A percentile compares a stretch with the other conserved stretches of the same genome.
Evolutionary conservation across 257 asterid species (phyloP).

Genomic region (Capsicum rhomboideum): DNA sequence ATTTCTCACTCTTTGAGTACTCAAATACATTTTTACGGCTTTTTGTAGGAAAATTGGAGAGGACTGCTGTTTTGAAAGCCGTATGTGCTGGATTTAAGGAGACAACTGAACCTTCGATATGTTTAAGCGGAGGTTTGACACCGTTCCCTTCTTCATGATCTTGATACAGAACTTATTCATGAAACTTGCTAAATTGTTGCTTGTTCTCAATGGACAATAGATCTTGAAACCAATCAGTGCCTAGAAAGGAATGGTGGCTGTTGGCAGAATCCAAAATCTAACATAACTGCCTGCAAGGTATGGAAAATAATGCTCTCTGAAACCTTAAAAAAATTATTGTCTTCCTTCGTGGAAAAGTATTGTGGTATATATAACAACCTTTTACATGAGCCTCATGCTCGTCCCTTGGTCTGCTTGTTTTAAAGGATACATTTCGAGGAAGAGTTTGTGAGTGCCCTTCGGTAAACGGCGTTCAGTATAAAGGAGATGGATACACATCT

Average conservation of each 20-base stretch:
- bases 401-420: background rate
- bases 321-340: background rate
- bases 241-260: constrained; percentile 81
- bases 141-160: constrained; percentile 3
- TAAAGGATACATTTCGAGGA: constrained; percentile 87
- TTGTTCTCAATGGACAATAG: constrained; percentile 27
- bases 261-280: constrained; percentile 59
- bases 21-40: background rate
- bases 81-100: constrained; percentile 91
- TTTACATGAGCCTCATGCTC: background rate
- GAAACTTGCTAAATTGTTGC: background rate
- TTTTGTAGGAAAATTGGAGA: constrained; percentile 65
- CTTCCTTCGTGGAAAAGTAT: background rate
- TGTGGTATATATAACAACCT: background rate
- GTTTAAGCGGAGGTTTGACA: constrained; percentile 55
- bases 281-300: constrained; percentile 85
- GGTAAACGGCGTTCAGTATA: constrained; percentile 59
- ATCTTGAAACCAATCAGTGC: constrained; percentile 84
- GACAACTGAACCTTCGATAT: constrained; percentile 83
- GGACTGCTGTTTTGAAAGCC: constrained; percentile 74
- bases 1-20: background rate
- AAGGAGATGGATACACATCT: constrained; percentile 77
- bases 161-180: background rate
- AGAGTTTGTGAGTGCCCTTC: constrained; percentile 84
- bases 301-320: background rate